Base-by-base conservation (phyloP, 2,329 filamentous ascomycete species). In the Paraconiothyrium sp. region DNA sequence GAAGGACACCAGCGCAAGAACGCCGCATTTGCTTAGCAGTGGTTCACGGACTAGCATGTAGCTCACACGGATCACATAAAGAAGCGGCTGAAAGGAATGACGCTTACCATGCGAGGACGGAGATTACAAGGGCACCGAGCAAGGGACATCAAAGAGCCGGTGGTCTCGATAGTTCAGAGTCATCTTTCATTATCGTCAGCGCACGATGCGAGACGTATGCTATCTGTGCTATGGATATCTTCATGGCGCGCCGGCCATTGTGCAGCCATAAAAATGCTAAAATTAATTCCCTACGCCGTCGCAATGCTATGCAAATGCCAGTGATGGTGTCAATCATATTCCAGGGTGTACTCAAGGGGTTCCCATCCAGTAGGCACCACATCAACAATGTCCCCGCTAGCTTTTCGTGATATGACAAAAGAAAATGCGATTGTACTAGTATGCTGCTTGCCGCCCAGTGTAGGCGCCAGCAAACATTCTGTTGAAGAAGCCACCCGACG, bases 401-500 rank as follows among this genome's bases (percentile, higher is more conserved):
- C 30, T 60, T 60, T 64, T 62, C 62, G 59, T 63, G 44, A 66
- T 46, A 69, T 67, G 67, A 71, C 66, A 69, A 70, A 70, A 48
- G 65, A 67, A 63, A 71, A 65, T 72, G 66, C 61, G 66, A 71
- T 60, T 68, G 66, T 62, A 70, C 73, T 70, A 77, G 64, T 78
- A 78, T 51, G 64, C 61, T 57, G 67, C 57, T 54, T 73, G 72
- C 55, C 75, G 70, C 55, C 62, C 69, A 27, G 67, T 63, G 59
- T 77, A 76, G 13, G 68, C 51, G 47, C 65, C 67, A 34, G 68
- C 73, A 57, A 77, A 78, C 72, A 78, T 76, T 47, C 75, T 64
- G 71, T 77, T 78, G 71, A 78, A 78, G 72, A 78, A 76, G 46
- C 76, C 75, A 46, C 72, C 70, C 34, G 75, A 69, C 20, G 76